These are phyloP conservation scores for Vachellia collinsii DNA, from an alignment of 306 rosid species.

Conservation along the genomic window DNA sequence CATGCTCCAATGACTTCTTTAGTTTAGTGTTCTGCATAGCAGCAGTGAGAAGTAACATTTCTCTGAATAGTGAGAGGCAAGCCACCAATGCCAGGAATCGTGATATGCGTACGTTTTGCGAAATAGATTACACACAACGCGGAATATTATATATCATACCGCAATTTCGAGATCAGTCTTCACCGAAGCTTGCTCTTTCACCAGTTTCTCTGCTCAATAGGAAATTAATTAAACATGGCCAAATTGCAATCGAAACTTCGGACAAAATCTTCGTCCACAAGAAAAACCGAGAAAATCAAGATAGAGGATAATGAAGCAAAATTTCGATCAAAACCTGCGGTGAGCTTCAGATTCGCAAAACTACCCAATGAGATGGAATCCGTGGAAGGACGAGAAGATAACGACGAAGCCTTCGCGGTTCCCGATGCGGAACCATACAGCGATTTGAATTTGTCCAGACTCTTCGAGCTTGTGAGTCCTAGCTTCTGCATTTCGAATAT, in stretches of 20 bases:
- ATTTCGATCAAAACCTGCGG: constrained; percentile 66
- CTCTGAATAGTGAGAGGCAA: constrained; percentile 23
- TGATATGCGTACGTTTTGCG: constrained; percentile 6
- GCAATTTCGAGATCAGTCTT: constrained; percentile 90
- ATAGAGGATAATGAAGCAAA: constrained; percentile 14
- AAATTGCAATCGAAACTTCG: constrained; percentile 28
- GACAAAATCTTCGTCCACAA: constrained; percentile 11
- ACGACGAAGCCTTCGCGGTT: constrained; percentile 54
- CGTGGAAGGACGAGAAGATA: constrained; percentile 54
- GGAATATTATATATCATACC: constrained; percentile 49
- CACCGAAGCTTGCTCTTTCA: constrained; percentile 88
- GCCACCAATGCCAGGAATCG: constrained; percentile 18
- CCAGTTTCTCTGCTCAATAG: constrained; percentile 66
- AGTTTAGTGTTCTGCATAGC: constrained; percentile 70
- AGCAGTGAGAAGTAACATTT: constrained; percentile 12
- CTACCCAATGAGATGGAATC: constrained; percentile 70
- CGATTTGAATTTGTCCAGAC: constrained; percentile 83
- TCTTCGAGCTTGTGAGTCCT: constrained; percentile 69
- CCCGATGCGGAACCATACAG: constrained; percentile 58
- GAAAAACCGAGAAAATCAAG: constrained; percentile 16
- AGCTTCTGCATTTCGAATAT: constrained; percentile 56
- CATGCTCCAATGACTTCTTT: constrained; percentile 72
- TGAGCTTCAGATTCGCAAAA: constrained; percentile 80
- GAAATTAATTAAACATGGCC: constrained; percentile 32
- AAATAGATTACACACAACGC: constrained; percentile 23